These are phyloP conservation scores for Pseudozyma flocculosa DNA, from an alignment of 1,284 basidiomycete species.

Conservation along the genomic window DNA sequence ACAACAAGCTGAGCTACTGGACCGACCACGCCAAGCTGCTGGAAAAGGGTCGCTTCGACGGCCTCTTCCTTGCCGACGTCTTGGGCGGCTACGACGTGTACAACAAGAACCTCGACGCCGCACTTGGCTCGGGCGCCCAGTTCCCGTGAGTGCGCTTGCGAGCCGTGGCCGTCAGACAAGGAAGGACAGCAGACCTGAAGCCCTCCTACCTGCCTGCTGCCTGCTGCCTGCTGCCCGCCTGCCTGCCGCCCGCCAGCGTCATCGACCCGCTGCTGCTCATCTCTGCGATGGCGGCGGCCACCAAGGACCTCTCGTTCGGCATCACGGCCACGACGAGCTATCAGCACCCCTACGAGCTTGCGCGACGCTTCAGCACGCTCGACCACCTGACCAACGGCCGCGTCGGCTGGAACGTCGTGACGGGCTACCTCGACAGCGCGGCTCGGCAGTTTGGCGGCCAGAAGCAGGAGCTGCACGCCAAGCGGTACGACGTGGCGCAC, in stretches of 20 bases:
- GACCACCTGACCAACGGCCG: slow-evolving; percentile 59
- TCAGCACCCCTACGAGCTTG: slow-evolving; percentile 57
- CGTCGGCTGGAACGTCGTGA: slow-evolving; percentile 59
- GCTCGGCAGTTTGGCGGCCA: slow-evolving; percentile 52
- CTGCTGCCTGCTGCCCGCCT: not conserved
- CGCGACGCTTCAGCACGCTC: slow-evolving; percentile 56
- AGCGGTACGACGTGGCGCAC: slow-evolving; percentile 48
- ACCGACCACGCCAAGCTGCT: slow-evolving; percentile 47
- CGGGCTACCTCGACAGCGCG: slow-evolving; percentile 56
- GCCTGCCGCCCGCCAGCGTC: slow-evolving; percentile 8
- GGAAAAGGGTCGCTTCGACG: slow-evolving; percentile 44
- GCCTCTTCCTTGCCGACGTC: slow-evolving; percentile 53
- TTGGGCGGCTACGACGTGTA: slow-evolving; percentile 54
- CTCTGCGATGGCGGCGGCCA: slow-evolving; percentile 47
- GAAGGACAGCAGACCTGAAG: slow-evolving; percentile 1
- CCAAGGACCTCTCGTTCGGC: slow-evolving; percentile 48
- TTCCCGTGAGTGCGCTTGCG: slow-evolving; percentile 45
- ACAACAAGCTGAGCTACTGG: slow-evolving; percentile 53
- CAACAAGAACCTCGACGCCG: slow-evolving; percentile 36
- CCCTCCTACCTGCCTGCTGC: too few relatives aligned
- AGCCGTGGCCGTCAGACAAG: too few relatives aligned
- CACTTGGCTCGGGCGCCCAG: slow-evolving; percentile 46
- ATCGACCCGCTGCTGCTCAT: slow-evolving; percentile 47
- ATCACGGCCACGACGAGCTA: slow-evolving; percentile 51
- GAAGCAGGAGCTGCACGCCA: slow-evolving; percentile 46